These are phyloP conservation scores for Lablab purpureus DNA, from an alignment of 306 rosid genomes.

Conservation along the genomic window DNA sequence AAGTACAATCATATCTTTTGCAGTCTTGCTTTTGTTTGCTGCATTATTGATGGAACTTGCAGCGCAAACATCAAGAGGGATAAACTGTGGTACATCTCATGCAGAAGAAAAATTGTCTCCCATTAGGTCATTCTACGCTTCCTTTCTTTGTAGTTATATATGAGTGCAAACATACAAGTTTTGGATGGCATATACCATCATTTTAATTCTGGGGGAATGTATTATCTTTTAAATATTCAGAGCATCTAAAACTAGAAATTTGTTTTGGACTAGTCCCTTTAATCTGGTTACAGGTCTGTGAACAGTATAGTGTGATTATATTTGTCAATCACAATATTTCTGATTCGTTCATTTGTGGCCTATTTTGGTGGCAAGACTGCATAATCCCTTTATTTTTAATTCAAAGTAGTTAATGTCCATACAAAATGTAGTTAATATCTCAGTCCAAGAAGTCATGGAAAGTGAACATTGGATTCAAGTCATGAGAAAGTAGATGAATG, in stretches of 20 bases:
- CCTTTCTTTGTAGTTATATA: slow-evolving; percentile 22
- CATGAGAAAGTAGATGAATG: no score
- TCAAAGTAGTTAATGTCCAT: no score
- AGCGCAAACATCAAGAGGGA: slow-evolving; percentile 88
- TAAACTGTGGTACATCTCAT: slow-evolving; percentile 57
- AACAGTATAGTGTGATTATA: background rate
- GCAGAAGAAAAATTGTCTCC: slow-evolving; percentile 66
- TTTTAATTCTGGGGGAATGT: background rate
- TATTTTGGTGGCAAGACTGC: background rate
- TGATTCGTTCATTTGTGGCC: background rate
- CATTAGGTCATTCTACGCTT: slow-evolving; percentile 65
- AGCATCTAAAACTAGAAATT: slow-evolving; percentile 18
- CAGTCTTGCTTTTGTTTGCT: slow-evolving; percentile 83
- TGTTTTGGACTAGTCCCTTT: background rate
- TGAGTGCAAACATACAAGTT: slow-evolving; percentile 20
- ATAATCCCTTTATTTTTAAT: no score
- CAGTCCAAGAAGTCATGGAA: no score
- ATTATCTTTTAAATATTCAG: slow-evolving; percentile 4
- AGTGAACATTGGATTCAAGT: no score
- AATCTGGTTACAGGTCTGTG: background rate
- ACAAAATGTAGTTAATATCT: no score
- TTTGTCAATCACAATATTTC: background rate
- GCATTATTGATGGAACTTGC: slow-evolving; percentile 96
- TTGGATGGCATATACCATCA: slow-evolving; percentile 15
- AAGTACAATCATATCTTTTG: slow-evolving; percentile 31